Evolutionary conservation across 139 green algal genomes (phyloP).

Genomic region (Chlamydomonas sp.): DNA sequence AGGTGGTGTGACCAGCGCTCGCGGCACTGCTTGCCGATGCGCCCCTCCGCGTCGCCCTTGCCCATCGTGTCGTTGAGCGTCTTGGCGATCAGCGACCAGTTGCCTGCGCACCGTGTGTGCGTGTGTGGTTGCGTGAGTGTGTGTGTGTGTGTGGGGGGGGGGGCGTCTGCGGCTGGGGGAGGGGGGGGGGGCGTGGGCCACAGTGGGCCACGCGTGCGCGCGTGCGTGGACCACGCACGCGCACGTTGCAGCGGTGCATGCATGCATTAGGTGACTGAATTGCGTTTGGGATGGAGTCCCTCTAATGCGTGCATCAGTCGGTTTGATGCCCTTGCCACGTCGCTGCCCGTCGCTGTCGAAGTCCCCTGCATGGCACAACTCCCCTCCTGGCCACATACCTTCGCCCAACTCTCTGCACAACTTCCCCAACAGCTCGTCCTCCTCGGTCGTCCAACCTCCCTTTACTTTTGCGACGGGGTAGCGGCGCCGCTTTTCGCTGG

Average conservation of each 20-base stretch:
- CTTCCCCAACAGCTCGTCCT: slow-evolving; percentile 22
- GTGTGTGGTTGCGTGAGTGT: no score
- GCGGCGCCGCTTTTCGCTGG: background rate
- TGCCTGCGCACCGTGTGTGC: slow-evolving; percentile 52
- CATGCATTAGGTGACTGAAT: no score
- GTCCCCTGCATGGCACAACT: background rate
- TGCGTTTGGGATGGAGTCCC: no score
- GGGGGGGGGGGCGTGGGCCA: no score
- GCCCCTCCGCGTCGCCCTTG: slow-evolving; percentile 42
- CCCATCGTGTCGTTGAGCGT: slow-evolving; percentile 34
- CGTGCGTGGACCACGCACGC: slow-evolving; percentile 23
- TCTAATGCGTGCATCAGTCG: background rate
- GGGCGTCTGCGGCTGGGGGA: no score
- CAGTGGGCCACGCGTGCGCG: no score
- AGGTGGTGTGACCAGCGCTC: slow-evolving; percentile 74
- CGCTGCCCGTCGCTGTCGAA: no score
- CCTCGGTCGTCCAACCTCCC: slow-evolving; percentile 32
- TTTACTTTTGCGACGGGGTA: slow-evolving; percentile 41
- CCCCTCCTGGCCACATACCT: background rate
- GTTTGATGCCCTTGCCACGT: background rate
- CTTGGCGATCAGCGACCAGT: slow-evolving; percentile 59
- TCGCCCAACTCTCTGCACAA: slow-evolving; percentile 16
- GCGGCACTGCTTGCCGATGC: slow-evolving; percentile 65
- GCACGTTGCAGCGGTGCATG: no score
- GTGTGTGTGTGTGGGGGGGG: no score